Evolutionary conservation across 129 eudicot genomes (phyloP).

Genomic region (Cynara cardunculus): DNA sequence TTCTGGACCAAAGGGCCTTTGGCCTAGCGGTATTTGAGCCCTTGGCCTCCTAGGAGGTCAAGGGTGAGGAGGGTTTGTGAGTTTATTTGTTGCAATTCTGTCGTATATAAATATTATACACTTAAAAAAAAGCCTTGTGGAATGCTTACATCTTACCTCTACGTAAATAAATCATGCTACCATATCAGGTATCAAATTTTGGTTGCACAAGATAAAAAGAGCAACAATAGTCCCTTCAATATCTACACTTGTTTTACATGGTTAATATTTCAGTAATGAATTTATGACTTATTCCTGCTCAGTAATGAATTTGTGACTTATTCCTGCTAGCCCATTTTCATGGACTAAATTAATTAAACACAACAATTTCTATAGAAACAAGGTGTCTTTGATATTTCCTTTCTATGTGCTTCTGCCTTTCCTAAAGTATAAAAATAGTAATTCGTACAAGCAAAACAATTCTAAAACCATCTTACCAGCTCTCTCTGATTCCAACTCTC

Average conservation of each 20-base stretch:
- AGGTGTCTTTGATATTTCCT: background rate
- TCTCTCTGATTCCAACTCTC: conserved; percentile 96
- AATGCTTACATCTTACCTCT: background rate
- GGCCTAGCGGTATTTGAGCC: too few species aligned
- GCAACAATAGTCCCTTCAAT: background rate
- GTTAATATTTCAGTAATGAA: too few species aligned
- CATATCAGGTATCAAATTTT: background rate
- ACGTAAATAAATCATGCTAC: background rate
- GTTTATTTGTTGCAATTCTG: too few species aligned
- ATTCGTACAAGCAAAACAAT: background rate
- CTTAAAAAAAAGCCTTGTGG: background rate
- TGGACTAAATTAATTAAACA: background rate
- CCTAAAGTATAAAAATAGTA: background rate
- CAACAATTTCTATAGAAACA: background rate
- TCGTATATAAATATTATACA: too few species aligned
- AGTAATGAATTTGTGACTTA: background rate
- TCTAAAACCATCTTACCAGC: conserved; percentile 61
- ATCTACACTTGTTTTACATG: background rate
- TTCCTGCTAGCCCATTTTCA: background rate
- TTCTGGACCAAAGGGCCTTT: too few species aligned
- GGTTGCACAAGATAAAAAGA: background rate
- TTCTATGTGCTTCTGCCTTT: background rate
- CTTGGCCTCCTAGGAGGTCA: too few species aligned
- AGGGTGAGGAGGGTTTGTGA: too few species aligned
- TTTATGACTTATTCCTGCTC: background rate